Base-by-base conservation (phyloP, 495 filamentous ascomycete species). In the Chaetomium fimeti region DNA sequence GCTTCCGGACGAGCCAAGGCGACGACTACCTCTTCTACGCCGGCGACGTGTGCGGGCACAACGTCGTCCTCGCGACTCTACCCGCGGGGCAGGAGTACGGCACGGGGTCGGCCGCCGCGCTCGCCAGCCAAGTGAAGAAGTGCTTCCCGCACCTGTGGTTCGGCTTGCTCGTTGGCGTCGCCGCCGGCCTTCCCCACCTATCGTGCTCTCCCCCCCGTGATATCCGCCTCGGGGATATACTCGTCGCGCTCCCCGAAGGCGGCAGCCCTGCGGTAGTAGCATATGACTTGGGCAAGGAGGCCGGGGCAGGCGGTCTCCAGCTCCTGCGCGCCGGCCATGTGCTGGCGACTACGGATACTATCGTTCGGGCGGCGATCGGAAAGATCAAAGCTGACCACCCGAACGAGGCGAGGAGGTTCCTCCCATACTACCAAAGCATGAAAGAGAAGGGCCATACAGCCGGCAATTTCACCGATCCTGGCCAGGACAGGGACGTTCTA, bases 1-100 rank as follows among this genome's bases (percentile, higher is more conserved):
- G 22, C 6, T 51, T 51, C 25, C 48, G 5, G n/a, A 51, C 48
- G 4, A 12, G 22, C 11, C 48, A 13, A 13, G 48, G 48, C 48
- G 48, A 51, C 48, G 48, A 51, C 48, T 51, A 51, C 48, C 22
- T 51, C 22, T 51, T 51, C 48, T 24, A 51, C 20, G 48, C 48
- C 2, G 48, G 48, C 22, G 48, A 51, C 11, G 22, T 51, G 0
- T 51, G 48, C 22, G 48, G 48, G 12, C 48, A 51, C 48, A 51
- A 51, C 22, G 48, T 51, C 48, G 48, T 51, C 22, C 48, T 51
- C 4, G 48, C 48, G 2, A 27, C 48, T 22, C 24, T 27, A 3
- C 48, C 48, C 25, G 48, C 48, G n/a, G 48, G 40, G 15, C 48
- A 51, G 22, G 48, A 27, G 1, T 27, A 51, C 48, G 48, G 48